Percentiles rank a stretch among this genome's conserved stretches.
phyloP scores from a whole-genome alignment of 257 asterid species.

The Capsicum chinense region DNA sequence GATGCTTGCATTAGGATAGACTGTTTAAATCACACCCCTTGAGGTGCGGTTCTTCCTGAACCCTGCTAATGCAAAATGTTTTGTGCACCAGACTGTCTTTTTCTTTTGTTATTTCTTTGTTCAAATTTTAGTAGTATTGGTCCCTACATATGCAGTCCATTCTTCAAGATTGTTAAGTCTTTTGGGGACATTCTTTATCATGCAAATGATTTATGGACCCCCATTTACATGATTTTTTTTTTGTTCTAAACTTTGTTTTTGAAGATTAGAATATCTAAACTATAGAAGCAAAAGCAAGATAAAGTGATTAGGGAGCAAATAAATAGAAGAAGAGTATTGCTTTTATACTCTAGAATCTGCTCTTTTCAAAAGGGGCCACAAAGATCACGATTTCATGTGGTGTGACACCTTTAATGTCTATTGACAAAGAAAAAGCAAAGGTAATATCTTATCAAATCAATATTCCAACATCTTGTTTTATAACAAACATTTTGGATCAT shows the following conservation, averaged over 20 bases:
- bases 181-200: slow-evolving; percentile 20
- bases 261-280: neutral
- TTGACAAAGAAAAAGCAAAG: neutral
- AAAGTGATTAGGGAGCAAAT: neutral
- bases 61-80: neutral
- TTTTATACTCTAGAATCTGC: neutral
- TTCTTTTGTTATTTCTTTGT: neutral
- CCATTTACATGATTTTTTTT: slow-evolving; percentile 15
- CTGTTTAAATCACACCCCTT: neutral
- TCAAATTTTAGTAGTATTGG: neutral
- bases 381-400: neutral
- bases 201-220: slow-evolving; percentile 26
- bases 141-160: slow-evolving; percentile 20
- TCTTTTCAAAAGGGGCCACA: slow-evolving; percentile 7
- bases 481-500: slow-evolving; percentile 22
- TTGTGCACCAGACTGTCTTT: too few species aligned
- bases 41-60: neutral
- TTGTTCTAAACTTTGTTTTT: neutral
- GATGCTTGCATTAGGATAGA: neutral
- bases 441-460: neutral
- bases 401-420: neutral
- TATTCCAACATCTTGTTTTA: neutral
- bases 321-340: slow-evolving; percentile 22
- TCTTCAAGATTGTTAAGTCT: neutral
- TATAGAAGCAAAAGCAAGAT: neutral